Percentiles rank a stretch among this genome's conserved stretches.
Conservation (phyloP, 805 yeast species). For the Candida manassasensis region DNA sequence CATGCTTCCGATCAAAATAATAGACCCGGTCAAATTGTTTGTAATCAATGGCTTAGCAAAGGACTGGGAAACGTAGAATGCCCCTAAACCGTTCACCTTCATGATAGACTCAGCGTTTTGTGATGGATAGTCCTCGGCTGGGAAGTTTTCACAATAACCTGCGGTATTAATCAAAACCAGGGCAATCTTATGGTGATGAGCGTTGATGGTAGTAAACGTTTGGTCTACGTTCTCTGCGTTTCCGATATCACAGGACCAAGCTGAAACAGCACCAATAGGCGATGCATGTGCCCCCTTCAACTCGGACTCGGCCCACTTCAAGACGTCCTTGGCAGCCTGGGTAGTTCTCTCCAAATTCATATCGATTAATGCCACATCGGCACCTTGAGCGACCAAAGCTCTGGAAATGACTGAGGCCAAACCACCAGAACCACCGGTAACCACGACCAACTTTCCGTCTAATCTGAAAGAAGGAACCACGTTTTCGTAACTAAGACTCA, state of each 20-base stretch:
- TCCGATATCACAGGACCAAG: conserved; percentile 74
- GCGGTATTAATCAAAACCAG: conserved; percentile 71
- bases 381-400: conserved; percentile 72
- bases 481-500: conserved; percentile 37
- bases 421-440: conserved; percentile 84
- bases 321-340: conserved; percentile 48
- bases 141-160: conserved; percentile 79
- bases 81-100: conserved; percentile 70
- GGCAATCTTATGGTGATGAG: conserved; percentile 57
- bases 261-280: conserved; percentile 43
- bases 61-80: conserved; percentile 69
- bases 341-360: conserved; percentile 56
- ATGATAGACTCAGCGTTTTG: conserved; percentile 61
- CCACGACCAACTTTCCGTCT: conserved; percentile 65
- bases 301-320: conserved; percentile 43
- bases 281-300: conserved; percentile 29
- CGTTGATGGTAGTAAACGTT: conserved; percentile 48
- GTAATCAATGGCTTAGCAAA: conserved; percentile 64
- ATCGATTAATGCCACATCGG: conserved; percentile 70
- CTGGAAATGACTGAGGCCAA: conserved; percentile 60
- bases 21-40: conserved; percentile 53
- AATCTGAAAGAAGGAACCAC: conserved; percentile 61
- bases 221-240: conserved; percentile 55
- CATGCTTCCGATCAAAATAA: conserved; percentile 73
- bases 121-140: conserved; percentile 75